Evolutionary conservation across 208 protist species (phyloP).

Genomic region (Leishmania guyanensis): DNA sequence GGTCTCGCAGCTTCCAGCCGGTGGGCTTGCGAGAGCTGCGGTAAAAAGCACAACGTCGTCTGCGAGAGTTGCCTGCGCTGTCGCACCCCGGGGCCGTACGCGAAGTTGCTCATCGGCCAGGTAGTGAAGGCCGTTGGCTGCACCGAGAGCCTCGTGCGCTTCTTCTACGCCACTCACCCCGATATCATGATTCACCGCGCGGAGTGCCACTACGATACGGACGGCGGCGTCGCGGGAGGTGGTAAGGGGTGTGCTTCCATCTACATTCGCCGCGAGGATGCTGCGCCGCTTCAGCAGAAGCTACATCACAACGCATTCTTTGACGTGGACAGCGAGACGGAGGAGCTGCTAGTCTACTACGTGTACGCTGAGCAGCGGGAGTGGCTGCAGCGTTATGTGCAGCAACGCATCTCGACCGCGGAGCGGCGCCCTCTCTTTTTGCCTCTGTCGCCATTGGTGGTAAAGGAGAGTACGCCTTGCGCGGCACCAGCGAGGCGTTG

Average conservation of each 20-base stretch:
- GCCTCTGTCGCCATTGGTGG: constrained; percentile 32
- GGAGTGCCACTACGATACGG: constrained; percentile 41
- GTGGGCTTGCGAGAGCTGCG: constrained; percentile 62
- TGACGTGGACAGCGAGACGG: constrained; percentile 40
- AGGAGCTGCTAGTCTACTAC: constrained; percentile 51
- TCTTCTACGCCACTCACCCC: constrained; percentile 65
- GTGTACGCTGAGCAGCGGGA: constrained; percentile 60
- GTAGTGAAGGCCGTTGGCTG: constrained; percentile 55
- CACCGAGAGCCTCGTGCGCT: constrained; percentile 37
- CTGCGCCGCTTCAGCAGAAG: constrained; percentile 35
- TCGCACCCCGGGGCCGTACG: constrained; percentile 34
- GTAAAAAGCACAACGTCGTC: constrained; percentile 51
- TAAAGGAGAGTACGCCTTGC: constrained; percentile 19
- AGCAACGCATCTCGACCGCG: constrained; percentile 7
- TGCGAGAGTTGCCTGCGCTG: constrained; percentile 69
- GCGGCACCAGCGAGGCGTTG: not conserved
- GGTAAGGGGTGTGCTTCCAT: constrained; percentile 62
- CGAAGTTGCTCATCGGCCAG: constrained; percentile 71
- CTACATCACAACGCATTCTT: constrained; percentile 75
- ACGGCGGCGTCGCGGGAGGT: constrained; percentile 16
- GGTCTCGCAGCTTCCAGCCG: constrained; percentile 52
- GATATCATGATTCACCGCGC: constrained; percentile 53
- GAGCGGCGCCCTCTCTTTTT: constrained; percentile 21
- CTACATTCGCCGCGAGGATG: constrained; percentile 54
- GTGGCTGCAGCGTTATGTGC: constrained; percentile 51